Base-by-base conservation (phyloP, 805 yeast genomes). In the Saccharomycopsis sp. region DNA sequence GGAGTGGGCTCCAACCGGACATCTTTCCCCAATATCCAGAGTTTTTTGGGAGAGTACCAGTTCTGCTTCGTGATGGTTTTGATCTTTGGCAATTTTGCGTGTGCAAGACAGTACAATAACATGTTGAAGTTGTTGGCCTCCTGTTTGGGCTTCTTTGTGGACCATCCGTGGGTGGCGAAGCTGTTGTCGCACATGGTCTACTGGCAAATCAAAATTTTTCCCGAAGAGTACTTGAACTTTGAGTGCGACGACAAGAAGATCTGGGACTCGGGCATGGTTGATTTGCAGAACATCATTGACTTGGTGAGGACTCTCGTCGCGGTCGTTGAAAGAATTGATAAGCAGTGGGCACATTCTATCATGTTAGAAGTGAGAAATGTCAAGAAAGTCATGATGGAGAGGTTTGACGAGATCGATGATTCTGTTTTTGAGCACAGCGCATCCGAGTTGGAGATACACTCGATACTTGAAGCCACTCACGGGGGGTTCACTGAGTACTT, bases 1-100 rank as follows among this genome's bases (percentile, higher is more conserved):
- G n/a, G n/a, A n/a, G n/a, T n/a, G n/a, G n/a, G n/a, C n/a, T n/a
- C n/a, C n/a, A n/a, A n/a, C n/a, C n/a, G n/a, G n/a, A n/a, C n/a
- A n/a, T n/a, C n/a, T n/a, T n/a, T n/a, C n/a, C n/a, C n/a, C n/a
- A 67, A 55, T 31, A 61, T 61, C 18, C 50, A 49, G 17, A 64
- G 54, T 39, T 47, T 73, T 3, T 45, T 76, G 4, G 74, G 75
- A 2, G 86, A 81, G 50, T 52, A 77, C 5, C 75, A 76, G 48
- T 52, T 77, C 16, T 53, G 70, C 2, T 80, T 66, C 45, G 38
- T 77, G 1, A 60, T 69, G 41, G 62, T 69, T 32, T 51, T 75
- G 1, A 50, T 75, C 1, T 61, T 80, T 47, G 83, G 80, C 12
- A 82, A 80, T 54, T 70, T 71, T 51, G 72, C 82, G 15, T 73